These are phyloP conservation scores for Quercus glauca DNA, from an alignment of 306 rosid species.

Conservation along the genomic window DNA sequence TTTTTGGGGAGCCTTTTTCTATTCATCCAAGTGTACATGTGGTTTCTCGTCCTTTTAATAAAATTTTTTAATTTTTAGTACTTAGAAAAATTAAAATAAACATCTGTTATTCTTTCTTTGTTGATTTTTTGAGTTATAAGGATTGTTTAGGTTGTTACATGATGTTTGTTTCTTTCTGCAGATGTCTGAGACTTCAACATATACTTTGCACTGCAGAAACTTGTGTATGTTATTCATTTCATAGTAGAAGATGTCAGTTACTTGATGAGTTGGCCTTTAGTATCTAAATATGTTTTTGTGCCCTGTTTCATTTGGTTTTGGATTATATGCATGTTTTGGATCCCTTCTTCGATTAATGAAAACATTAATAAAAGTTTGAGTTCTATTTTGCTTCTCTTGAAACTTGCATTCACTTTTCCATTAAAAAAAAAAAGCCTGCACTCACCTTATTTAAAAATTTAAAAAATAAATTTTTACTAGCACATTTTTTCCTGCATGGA, in stretches of 20 bases:
- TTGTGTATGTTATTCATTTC: conserved; percentile 50
- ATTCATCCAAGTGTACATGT: no score
- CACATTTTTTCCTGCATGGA: background rate
- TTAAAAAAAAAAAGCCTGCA: no score
- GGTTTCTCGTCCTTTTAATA: no score
- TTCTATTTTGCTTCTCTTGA: background rate
- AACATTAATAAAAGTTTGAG: conserved; percentile 6
- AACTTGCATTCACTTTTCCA: background rate
- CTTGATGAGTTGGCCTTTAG: background rate
- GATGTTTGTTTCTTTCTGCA: conserved; percentile 41
- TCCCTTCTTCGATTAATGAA: conserved; percentile 2
- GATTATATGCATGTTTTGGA: conserved; percentile 14
- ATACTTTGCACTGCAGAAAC: conserved; percentile 59
- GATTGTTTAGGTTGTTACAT: conserved; percentile 9
- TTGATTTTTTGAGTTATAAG: background rate
- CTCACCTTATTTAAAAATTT: no score
- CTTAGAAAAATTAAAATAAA: no score
- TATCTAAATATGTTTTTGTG: conserved; percentile 4
- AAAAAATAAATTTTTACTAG: no score
- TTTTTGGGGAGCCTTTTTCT: no score
- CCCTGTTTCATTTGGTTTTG: conserved; percentile 14
- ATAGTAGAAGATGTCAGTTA: background rate
- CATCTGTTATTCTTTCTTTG: no score
- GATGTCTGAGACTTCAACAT: conserved; percentile 69
- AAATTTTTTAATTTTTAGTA: no score